Evolutionary conservation across 2,329 filamentous ascomycete genomes (phyloP), one percentile per base, ranked within the genome.

Genomic region (Penicillium decumbens): DNA sequence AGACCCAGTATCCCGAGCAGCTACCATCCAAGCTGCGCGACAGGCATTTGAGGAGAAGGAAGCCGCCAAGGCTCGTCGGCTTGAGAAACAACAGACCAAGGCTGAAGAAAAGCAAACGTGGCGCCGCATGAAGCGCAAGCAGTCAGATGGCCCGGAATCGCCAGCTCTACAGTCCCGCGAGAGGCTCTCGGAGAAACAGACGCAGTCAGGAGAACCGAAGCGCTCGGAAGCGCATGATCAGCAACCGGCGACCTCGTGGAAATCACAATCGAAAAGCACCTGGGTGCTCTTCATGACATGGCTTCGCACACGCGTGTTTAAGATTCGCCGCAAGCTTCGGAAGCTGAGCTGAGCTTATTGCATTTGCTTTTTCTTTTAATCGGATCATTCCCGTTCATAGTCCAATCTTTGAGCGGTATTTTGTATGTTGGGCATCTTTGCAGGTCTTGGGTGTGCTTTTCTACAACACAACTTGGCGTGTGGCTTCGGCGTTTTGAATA

Each of bases 11-110:
- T 75, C 76, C 4, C 75, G 79, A 33, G 79, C 79, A 37, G 79
- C 80, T 15, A 75, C 75, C 3, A 79, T 83, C 8, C 75, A 77
- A 47, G 78, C 77, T 39, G 76, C 78, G 4, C 75, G 81, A 6
- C 71, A 76, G 43, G 80, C 80, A 28, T 83, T 82, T 61, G 73
- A 79, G 50, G 78, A 82, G 55, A 80, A 80, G 56, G 79, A 83
- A 65, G 78, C 76, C 3, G 77, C 75, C 30, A 83, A 82, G 57
- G 75, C 75, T 47, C 74, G 71, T 43, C 80, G 79, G 56, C 67
- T 75, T 40, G 77, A 81, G 59, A 73, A 77, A 58, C 78, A 80
- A 47, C 75, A 72, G 41, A 61, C 71, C 49, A 79, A 69, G 69
- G 69, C 72, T 50, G 78, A 69, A 63, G 73, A 61, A 65, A 77